Evolutionary conservation across 129 eudicot genomes (phyloP).

Genomic region (Flaveria brownii): DNA sequence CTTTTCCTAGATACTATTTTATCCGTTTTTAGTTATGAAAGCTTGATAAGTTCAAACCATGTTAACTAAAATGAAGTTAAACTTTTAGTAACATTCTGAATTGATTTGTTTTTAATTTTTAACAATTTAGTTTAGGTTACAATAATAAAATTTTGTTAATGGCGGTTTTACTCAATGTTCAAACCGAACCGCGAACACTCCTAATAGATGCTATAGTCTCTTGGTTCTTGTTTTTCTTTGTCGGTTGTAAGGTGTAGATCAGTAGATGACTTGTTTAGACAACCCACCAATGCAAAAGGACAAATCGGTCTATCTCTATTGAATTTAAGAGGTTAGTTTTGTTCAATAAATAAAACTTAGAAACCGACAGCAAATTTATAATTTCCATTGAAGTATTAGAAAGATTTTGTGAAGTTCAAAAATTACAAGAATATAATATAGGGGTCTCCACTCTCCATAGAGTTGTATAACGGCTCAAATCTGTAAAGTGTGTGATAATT

Average conservation of each 20-base stretch:
- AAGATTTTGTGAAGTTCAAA: neutral
- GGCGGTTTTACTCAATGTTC: no score
- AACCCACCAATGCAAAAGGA: slow-evolving; percentile 1
- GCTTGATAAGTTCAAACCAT: no score
- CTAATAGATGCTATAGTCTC: neutral
- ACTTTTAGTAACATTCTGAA: no score
- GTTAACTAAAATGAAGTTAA: no score
- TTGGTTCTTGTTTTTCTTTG: neutral
- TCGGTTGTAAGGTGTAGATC: slow-evolving; percentile 8
- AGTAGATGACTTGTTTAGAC: neutral
- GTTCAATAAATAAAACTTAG: slow-evolving; percentile 8
- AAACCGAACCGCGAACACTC: no score
- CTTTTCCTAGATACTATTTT: no score
- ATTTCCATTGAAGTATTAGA: neutral
- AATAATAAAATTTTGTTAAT: no score
- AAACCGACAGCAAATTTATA: slow-evolving; percentile 25
- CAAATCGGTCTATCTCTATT: neutral
- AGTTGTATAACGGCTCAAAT: no score
- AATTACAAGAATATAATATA: neutral
- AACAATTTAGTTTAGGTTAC: no score
- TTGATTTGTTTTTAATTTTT: no score
- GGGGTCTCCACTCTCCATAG: neutral
- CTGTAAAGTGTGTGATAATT: no score
- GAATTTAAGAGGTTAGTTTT: slow-evolving; percentile 13
- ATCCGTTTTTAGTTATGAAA: no score